Evolutionary conservation across 2,329 filamentous ascomycete genomes (phyloP).

Genomic region (Tolypocladium paradoxum): DNA sequence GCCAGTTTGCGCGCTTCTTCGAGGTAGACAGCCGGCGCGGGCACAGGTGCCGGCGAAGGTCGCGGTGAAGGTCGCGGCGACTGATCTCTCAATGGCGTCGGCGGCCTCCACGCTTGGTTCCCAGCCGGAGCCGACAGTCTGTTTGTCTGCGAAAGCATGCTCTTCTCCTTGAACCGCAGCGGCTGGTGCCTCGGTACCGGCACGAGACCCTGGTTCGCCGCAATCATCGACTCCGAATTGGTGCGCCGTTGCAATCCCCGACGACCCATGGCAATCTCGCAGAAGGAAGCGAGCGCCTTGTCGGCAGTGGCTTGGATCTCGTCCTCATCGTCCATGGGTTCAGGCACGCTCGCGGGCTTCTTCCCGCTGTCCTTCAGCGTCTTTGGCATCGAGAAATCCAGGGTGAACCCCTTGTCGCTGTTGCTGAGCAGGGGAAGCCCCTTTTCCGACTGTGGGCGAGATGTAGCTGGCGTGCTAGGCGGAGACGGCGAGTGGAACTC

Average conservation of each 20-base stretch:
- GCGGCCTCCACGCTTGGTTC: background rate
- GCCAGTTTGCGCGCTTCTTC: constrained; percentile 9
- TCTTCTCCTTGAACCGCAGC: constrained; percentile 17
- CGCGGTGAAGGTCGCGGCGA: too few relatives aligned
- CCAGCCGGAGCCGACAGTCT: background rate
- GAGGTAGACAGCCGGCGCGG: constrained; percentile 10
- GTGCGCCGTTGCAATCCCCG: constrained; percentile 3
- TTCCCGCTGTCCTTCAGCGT: background rate
- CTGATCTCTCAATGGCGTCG: background rate
- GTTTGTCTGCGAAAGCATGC: background rate
- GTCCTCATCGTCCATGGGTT: constrained; percentile 4
- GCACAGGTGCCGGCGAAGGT: background rate
- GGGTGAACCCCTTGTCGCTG: constrained; percentile 2
- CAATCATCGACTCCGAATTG: constrained; percentile 5
- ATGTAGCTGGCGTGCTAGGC: constrained; percentile 28
- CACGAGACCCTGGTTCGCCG: constrained; percentile 14
- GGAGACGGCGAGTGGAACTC: constrained; percentile 23
- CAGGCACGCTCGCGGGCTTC: constrained; percentile 1
- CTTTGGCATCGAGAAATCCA: background rate
- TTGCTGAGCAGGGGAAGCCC: constrained; percentile 12
- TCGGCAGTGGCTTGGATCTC: constrained; percentile 9
- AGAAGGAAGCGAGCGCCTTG: constrained; percentile 8
- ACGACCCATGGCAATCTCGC: constrained; percentile 9
- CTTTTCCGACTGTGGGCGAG: constrained; percentile 29
- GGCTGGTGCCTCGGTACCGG: constrained; percentile 29